phyloP scores from a whole-genome alignment of 441 rosid genomes.

The Euphorbia celastroides region DNA sequence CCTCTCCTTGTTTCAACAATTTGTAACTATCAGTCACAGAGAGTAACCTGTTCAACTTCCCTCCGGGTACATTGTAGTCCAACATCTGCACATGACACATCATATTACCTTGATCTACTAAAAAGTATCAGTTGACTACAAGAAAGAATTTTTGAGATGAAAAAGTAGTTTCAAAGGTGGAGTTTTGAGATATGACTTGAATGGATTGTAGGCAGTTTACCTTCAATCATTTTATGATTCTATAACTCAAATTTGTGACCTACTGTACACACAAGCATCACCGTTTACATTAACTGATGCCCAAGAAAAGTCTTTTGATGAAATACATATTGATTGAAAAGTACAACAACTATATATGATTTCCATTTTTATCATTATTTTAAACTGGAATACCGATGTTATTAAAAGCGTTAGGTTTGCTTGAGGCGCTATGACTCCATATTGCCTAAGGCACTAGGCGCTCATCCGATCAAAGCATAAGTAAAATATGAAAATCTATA shows the following conservation, averaged over 20 bases:
- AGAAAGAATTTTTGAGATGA: not conserved
- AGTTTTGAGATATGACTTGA: not conserved
- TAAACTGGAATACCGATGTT: too few species aligned
- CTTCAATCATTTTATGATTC: too few species aligned
- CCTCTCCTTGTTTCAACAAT: constrained; percentile 57
- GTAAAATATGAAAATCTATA: too few species aligned
- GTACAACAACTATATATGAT: not conserved
- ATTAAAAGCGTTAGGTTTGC: too few species aligned
- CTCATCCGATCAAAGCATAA: too few species aligned
- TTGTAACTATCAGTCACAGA: constrained; percentile 81
- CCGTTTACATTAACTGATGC: too few species aligned
- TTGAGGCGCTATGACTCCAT: too few species aligned
- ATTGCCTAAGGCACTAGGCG: too few species aligned
- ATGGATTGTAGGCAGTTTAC: too few species aligned
- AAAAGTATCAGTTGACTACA: not conserved
- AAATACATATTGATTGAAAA: not conserved
- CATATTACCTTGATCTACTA: not conserved
- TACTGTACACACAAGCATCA: too few species aligned
- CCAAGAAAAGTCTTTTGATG: not conserved
- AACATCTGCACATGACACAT: constrained; percentile 50
- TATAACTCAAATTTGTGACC: too few species aligned
- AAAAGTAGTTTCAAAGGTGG: not conserved
- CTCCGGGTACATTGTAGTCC: constrained; percentile 91
- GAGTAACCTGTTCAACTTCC: constrained; percentile 74
- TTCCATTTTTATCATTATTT: too few species aligned